Evolutionary conservation across 352 stramenopile genomes (phyloP).

Genomic region (Phytophthora macrochlamydospora): DNA sequence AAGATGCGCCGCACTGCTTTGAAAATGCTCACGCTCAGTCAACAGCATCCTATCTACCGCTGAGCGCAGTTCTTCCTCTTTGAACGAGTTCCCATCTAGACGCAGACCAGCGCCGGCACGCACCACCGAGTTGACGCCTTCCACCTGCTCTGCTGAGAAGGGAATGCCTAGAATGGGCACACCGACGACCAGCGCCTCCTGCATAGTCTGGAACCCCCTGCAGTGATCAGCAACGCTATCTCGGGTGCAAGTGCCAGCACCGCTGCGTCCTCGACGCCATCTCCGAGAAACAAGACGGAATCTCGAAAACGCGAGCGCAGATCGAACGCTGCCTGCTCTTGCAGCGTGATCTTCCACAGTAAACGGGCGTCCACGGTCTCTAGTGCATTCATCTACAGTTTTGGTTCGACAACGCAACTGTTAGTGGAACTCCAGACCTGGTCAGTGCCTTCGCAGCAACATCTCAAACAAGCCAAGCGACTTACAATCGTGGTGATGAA

Average conservation of each 20-base stretch:
- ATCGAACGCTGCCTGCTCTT: conserved; percentile 67
- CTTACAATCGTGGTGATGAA: conserved; percentile 61
- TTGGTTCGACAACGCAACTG: conserved; percentile 10
- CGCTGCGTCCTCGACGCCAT: conserved; percentile 50
- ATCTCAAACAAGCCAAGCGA: conserved; percentile 5
- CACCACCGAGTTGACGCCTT: conserved; percentile 66
- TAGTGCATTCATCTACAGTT: conserved; percentile 53
- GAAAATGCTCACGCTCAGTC: conserved; percentile 38
- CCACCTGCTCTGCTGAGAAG: conserved; percentile 76
- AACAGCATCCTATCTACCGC: conserved; percentile 47
- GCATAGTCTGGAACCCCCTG: conserved; percentile 61
- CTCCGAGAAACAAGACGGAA: conserved; percentile 59
- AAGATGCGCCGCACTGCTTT: conserved; percentile 43
- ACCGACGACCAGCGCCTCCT: conserved; percentile 63
- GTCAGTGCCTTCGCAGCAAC: conserved; percentile 6
- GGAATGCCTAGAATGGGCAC: conserved; percentile 75
- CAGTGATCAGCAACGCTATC: conserved; percentile 65
- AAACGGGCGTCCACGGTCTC: conserved; percentile 56
- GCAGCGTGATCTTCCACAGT: conserved; percentile 63
- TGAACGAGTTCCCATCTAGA: conserved; percentile 45
- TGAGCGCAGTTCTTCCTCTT: conserved; percentile 33
- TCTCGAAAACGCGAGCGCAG: conserved; percentile 45
- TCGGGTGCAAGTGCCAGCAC: conserved; percentile 43
- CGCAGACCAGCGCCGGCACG: conserved; percentile 56
- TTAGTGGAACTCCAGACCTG: not conserved